Percentiles rank a stretch among this genome's conserved stretches.
phyloP scores from a whole-genome alignment of 176 grass and related monocot genomes.

The Hordeum marinum region DNA sequence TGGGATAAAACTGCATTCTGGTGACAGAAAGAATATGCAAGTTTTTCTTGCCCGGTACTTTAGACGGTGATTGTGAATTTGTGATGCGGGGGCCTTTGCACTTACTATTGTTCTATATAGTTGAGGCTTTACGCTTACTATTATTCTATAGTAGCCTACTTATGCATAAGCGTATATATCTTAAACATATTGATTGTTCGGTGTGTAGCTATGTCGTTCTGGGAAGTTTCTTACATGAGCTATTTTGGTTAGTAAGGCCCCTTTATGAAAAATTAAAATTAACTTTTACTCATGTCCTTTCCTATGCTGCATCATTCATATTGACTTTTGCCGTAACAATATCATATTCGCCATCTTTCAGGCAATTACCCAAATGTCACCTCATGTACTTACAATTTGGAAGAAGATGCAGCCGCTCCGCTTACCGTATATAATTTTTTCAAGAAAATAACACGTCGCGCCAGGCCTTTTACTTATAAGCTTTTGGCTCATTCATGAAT shows the following conservation, averaged over 20 bases:
- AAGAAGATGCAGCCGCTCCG: background rate
- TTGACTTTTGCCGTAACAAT: background rate
- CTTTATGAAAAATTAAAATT: no score
- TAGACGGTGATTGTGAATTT: background rate
- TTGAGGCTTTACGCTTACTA: background rate
- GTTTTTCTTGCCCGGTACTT: background rate
- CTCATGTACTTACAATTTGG: background rate
- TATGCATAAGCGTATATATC: background rate
- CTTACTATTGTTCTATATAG: no score
- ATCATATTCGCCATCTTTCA: background rate
- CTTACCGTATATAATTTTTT: background rate
- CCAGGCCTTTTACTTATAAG: background rate
- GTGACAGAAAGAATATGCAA: background rate
- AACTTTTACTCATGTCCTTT: no score
- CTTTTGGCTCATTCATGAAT: background rate
- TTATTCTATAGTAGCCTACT: background rate
- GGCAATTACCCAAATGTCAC: background rate
- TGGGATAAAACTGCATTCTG: background rate
- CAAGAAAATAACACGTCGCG: background rate
- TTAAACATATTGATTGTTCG: background rate
- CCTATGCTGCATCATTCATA: background rate
- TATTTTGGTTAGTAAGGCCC: background rate
- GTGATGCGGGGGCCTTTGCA: no score
- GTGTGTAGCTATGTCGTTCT: background rate
- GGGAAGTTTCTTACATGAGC: background rate